Percentiles rank a stretch among this genome's conserved stretches.
Conservation (phyloP, 202 grass and related monocot genomes). For the Schoenoplectus tabernaemontani region DNA sequence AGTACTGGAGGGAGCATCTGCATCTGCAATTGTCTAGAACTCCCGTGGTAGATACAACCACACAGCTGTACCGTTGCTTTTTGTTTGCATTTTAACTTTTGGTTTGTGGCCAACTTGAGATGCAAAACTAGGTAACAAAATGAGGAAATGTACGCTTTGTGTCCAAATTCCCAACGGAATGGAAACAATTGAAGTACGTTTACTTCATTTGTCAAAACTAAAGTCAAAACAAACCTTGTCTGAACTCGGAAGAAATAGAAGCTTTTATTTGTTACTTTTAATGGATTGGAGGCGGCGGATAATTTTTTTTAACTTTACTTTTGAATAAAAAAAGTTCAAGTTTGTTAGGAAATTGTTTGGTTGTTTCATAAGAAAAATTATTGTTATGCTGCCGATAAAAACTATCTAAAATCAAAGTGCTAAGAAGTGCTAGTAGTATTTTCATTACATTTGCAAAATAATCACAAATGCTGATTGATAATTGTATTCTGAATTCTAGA, state of each 20-base stretch:
- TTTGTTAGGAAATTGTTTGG: constrained; percentile 9
- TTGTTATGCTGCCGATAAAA: not conserved
- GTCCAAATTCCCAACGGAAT: not conserved
- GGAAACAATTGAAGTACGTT: not conserved
- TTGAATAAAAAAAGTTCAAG: no score
- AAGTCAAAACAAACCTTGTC: constrained; percentile 3
- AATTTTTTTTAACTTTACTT: not conserved
- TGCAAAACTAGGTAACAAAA: not conserved
- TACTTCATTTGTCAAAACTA: not conserved
- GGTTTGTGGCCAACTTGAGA: constrained; percentile 1
- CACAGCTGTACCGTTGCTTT: not conserved
- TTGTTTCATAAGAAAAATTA: not conserved
- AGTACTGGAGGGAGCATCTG: not conserved
- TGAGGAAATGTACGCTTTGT: not conserved
- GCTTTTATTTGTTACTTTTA: not conserved
- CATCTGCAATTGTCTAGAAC: no score
- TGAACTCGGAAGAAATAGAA: not conserved
- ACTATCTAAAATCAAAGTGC: not conserved
- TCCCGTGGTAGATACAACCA: no score
- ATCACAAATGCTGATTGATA: not conserved
- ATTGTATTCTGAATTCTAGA: not conserved
- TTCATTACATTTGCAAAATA: not conserved
- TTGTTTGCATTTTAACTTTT: not conserved
- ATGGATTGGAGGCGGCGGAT: not conserved
- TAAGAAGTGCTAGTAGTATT: not conserved